Base-by-base conservation (phyloP, 2,329 filamentous ascomycete species). In the Ilyonectria sp. region DNA sequence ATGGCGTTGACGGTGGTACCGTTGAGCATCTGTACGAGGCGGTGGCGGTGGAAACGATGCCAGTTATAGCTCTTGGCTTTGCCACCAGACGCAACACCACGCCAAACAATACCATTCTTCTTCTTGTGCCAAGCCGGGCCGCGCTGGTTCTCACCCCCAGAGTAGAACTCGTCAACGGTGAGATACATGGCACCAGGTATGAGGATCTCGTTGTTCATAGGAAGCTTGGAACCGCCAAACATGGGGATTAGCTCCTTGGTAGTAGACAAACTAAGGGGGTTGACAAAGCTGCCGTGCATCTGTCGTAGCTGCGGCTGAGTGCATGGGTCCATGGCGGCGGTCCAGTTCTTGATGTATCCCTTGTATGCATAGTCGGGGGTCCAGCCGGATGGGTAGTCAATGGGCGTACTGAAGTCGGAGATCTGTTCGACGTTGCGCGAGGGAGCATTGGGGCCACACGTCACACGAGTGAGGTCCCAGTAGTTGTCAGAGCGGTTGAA, bases 21-120 rank as follows among this genome's bases (percentile, higher is more conserved):
- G 73, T 94, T 93, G 54, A 92, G 81, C 89, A 93, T 91, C 65
- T 90, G 84, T 29, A 93, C 82, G 65, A 93, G 88, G 4, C 92
- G 89, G 72, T 92, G 91, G n/a, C 91, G 89, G 68, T 93, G 91
- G 73, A 93, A 92, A 40, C 89, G 87, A 37, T 84, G 84, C 91
- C 91, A 94, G 67, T 87, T 92, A 50, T 89, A 77, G n/a, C 75
- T 73, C 63, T 80, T 80, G 52, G 84, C 79, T 31, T 83, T 82
- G 2, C 90, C 90, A 3, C 90, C 91, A 8, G 90, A 91, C 3
- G 88, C 89, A 2, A 89, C 87, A 52, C 91, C 91, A 43, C 91
- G 88, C 91, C 91, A 93, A 40, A 91, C 81, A 52, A 90, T 79
- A 4, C 79, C 82, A 60, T 87, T 82, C 31, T 80, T 80, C 79